These are phyloP conservation scores for Tulasnella sp. DNA, from an alignment of 768 basidiomycete genomes.

Conservation along the genomic window DNA sequence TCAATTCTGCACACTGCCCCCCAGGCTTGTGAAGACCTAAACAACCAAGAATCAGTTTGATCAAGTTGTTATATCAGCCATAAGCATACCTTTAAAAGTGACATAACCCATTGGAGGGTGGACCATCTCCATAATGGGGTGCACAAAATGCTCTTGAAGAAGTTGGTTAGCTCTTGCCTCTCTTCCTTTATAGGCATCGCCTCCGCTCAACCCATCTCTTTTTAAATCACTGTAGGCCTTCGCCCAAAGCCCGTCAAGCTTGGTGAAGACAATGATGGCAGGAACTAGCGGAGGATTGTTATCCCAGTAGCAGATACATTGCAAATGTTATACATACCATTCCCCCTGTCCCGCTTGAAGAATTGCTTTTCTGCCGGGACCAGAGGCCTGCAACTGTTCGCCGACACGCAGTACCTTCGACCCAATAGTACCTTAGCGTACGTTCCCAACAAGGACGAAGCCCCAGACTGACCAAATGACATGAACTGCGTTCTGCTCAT, in stretches of 20 bases:
- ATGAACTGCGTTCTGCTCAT: neutral
- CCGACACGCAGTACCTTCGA: neutral
- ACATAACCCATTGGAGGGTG: neutral
- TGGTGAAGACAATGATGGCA: neutral
- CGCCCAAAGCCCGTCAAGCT: neutral
- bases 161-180: neutral
- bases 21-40: no score
- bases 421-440: neutral
- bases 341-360: neutral
- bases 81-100: no score
- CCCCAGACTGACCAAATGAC: neutral
- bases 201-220: neutral
- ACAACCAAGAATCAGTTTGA: no score
- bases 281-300: neutral
- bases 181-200: neutral
- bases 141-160: neutral
- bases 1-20: no score
- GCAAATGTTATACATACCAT: neutral
- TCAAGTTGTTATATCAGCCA: no score
- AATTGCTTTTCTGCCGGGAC: neutral
- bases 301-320: neutral
- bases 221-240: neutral
- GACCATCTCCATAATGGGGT: neutral
- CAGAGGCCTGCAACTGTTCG: no score
- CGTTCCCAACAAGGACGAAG: neutral